phyloP scores from a whole-genome alignment of 495 filamentous ascomycete species.

The Pseudoneurospora amorphoporcata region DNA sequence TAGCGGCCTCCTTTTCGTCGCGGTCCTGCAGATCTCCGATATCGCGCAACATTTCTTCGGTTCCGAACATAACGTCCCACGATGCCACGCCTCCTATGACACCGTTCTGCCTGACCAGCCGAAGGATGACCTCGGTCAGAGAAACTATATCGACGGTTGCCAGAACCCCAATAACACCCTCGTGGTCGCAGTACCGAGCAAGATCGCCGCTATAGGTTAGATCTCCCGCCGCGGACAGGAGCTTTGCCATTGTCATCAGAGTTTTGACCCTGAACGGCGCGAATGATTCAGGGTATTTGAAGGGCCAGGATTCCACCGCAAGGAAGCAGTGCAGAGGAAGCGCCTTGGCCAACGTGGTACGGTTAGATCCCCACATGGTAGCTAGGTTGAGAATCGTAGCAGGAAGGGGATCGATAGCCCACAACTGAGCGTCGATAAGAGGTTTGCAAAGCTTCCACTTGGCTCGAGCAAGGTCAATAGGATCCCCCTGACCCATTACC shows the following conservation, averaged over 20 bases:
- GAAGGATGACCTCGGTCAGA: slow-evolving; percentile 31
- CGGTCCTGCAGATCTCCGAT: slow-evolving; percentile 27
- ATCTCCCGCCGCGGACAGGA: slow-evolving; percentile 23
- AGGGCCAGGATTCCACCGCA: slow-evolving; percentile 25
- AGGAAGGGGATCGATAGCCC: slow-evolving; percentile 32
- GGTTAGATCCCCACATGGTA: slow-evolving; percentile 14
- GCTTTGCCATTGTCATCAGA: slow-evolving; percentile 27
- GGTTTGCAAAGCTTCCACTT: slow-evolving; percentile 27
- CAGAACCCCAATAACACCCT: slow-evolving; percentile 18
- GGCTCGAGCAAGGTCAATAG: slow-evolving; percentile 7
- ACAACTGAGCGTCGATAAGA: slow-evolving; percentile 26
- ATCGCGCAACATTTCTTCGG: slow-evolving; percentile 27
- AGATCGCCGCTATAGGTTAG: slow-evolving; percentile 11
- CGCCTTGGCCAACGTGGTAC: slow-evolving; percentile 18
- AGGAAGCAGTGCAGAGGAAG: slow-evolving; percentile 30
- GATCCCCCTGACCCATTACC: slow-evolving; percentile 1
- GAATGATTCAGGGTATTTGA: slow-evolving; percentile 29
- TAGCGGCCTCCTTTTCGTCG: slow-evolving; percentile 16
- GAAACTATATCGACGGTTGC: slow-evolving; percentile 27
- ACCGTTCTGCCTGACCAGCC: slow-evolving; percentile 22
- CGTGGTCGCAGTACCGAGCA: slow-evolving; percentile 8
- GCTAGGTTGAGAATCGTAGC: slow-evolving; percentile 16
- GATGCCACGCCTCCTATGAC: slow-evolving; percentile 20
- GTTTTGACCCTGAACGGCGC: slow-evolving; percentile 25
- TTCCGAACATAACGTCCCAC: slow-evolving; percentile 26